Percentiles rank a stretch among this genome's conserved stretches.
Conservation (phyloP, 805 yeast species). For the Metschnikowia reukaufii region DNA sequence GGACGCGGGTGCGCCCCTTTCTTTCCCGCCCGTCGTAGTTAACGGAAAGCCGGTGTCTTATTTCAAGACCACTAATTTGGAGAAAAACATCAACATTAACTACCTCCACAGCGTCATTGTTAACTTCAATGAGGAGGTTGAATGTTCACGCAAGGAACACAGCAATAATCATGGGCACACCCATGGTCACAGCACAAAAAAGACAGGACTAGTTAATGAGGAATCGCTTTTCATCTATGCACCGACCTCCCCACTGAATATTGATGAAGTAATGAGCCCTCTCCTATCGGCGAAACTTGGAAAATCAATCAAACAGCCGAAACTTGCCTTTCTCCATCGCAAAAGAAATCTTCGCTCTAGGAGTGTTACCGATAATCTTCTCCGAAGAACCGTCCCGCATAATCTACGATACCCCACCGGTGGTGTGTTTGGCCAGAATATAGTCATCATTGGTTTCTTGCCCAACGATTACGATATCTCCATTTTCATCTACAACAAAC, state of each 20-base stretch:
- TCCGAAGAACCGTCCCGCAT: slow-evolving; percentile 40
- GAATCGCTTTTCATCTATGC: slow-evolving; percentile 37
- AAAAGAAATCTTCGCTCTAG: slow-evolving; percentile 15
- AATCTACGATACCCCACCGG: slow-evolving; percentile 57
- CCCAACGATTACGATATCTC: slow-evolving; percentile 49
- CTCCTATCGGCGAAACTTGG: slow-evolving; percentile 37
- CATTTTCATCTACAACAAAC: slow-evolving; percentile 50
- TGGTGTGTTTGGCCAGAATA: slow-evolving; percentile 64
- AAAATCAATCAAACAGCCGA: slow-evolving; percentile 32
- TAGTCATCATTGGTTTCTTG: slow-evolving; percentile 60
- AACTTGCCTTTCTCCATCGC: slow-evolving; percentile 31
- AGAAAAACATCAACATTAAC: slow-evolving; percentile 27
- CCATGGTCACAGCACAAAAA: background rate
- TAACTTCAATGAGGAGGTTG: slow-evolving; percentile 29
- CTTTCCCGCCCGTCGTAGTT: slow-evolving; percentile 6
- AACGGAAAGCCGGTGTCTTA: slow-evolving; percentile 4
- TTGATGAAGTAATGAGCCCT: slow-evolving; percentile 27
- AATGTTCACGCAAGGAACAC: slow-evolving; percentile 1
- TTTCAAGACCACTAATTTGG: slow-evolving; percentile 3
- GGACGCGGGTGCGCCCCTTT: slow-evolving; percentile 18
- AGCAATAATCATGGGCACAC: too few relatives aligned
- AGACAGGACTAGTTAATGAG: slow-evolving; percentile 8
- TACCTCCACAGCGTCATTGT: slow-evolving; percentile 36
- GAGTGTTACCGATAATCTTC: slow-evolving; percentile 3
- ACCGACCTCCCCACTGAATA: slow-evolving; percentile 23